A percentile compares a stretch with the other conserved stretches of the same genome.
phyloP scores from a whole-genome alignment of 2,329 filamentous ascomycete species.

The Venturia pyrina region DNA sequence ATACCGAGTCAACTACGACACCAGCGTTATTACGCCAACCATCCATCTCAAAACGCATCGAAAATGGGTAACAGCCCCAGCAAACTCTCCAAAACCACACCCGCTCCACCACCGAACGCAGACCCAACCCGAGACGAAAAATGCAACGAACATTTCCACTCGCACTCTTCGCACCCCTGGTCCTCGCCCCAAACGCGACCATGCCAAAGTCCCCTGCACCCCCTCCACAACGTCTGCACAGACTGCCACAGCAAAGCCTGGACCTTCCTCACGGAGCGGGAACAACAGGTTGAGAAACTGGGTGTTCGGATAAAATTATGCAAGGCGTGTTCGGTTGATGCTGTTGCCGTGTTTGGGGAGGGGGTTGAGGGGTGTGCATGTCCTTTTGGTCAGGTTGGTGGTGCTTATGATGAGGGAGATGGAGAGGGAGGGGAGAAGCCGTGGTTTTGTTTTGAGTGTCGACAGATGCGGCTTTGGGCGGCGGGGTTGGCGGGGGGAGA shows the following conservation, averaged over 20 bases:
- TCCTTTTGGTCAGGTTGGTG: not conserved
- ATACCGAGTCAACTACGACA: too few species aligned
- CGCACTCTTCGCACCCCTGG: not conserved
- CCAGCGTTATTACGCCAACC: too few species aligned
- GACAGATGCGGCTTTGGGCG: not conserved
- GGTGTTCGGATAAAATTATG: not conserved
- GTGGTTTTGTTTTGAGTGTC: not conserved
- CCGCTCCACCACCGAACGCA: not conserved
- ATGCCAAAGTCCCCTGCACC: not conserved
- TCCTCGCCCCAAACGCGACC: not conserved
- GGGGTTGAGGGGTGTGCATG: not conserved
- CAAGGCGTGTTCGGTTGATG: too few species aligned
- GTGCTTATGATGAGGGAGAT: too few species aligned
- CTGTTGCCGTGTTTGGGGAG: not conserved
- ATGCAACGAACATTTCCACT: not conserved
- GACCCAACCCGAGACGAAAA: too few species aligned
- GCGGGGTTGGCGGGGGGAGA: not conserved
- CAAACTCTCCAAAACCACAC: too few species aligned
- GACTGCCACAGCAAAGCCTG: not conserved
- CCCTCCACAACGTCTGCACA: not conserved
- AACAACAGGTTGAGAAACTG: not conserved
- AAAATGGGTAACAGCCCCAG: too few species aligned
- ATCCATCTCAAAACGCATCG: too few species aligned
- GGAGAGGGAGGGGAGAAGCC: not conserved
- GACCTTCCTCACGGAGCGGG: not conserved